Evolutionary conservation across 805 yeast species (phyloP), one percentile per base, ranked within the genome.

Genomic region (Yarrowia porcina): DNA sequence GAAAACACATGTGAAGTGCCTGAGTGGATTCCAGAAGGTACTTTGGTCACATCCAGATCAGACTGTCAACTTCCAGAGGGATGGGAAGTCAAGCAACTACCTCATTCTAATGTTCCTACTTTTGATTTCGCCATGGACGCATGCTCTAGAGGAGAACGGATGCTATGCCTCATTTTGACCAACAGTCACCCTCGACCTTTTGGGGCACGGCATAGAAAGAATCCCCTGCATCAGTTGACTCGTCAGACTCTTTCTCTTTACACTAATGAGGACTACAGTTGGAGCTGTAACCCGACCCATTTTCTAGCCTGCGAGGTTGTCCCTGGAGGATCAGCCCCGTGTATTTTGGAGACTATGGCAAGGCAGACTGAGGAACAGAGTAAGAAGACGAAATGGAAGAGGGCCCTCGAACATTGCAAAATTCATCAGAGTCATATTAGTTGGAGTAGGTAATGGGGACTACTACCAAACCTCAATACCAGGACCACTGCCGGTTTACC

Each of bases 241-340:
- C 44, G 59, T 4, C 59, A 52, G 59, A 52, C 59, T 9, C 44
- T 52, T 11, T 52, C 59, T 17, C 33, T 52, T 12, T 52, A 36
- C 27, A 52, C 59, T 2, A 52, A 52, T 25, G 59, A 52, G 25
- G 59, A 52, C 44, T 35, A 35, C 44, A 52, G 59, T 4, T 52
- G 59, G 59, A 30, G 25, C 9, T 52, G 59, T 25, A 36, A 49
- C 33, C 7, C 45, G 11, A 9, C 25, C n/a, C 28, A 23, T n/a
- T n/a, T 18, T 20, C 36, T 15, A 15, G 44, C 44, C 23, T 52
- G 59, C 18, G 44, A 52, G 23, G 59, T 52, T 1, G 33, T 52
- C 1, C 59, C 59, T 17, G 59, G 59, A 25, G 59, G 33, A 13
- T 32, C 59, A 1, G 42, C 59, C 13, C 44, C 13, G 32, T 52